A percentile compares a stretch with the other conserved stretches of the same genome.
phyloP scores from a whole-genome alignment of 805 yeast genomes.

The Dipodascopsis uninucleata region DNA sequence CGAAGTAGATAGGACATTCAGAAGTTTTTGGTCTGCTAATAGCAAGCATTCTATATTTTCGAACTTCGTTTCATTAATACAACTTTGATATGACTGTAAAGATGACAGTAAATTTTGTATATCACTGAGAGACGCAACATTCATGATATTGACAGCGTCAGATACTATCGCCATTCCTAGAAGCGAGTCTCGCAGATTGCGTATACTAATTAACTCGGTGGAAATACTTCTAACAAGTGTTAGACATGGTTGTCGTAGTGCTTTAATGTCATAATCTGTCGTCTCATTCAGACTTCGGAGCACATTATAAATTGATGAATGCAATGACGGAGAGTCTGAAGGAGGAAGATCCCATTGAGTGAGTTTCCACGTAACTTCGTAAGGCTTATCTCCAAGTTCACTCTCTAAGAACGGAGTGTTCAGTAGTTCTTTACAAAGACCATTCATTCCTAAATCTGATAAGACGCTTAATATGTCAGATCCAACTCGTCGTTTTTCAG shows the following conservation, averaged over 20 bases:
- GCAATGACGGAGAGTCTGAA: conserved; percentile 27
- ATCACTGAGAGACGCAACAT: conserved; percentile 1
- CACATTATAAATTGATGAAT: conserved; percentile 6
- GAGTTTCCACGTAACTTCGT: conserved; percentile 72
- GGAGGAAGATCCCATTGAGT: conserved; percentile 74
- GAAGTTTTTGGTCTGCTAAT: conserved; percentile 4
- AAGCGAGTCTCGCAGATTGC: conserved; percentile 2
- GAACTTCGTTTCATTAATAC: conserved; percentile 11
- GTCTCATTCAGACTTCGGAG: conserved; percentile 3
- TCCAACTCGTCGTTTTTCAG: conserved; percentile 2
- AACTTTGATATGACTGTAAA: background rate
- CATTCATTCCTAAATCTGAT: conserved; percentile 51
- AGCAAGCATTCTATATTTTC: conserved; percentile 13
- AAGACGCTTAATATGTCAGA: conserved; percentile 40
- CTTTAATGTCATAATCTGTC: background rate
- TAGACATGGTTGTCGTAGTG: conserved; percentile 2
- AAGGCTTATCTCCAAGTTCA: conserved; percentile 34
- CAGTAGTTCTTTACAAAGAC: conserved; percentile 49
- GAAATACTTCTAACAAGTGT: conserved; percentile 1
- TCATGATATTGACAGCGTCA: conserved; percentile 10
- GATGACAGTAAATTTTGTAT: background rate
- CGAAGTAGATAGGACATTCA: conserved; percentile 1
- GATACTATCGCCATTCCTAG: conserved; percentile 8
- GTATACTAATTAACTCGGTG: background rate
- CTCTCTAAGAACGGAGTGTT: conserved; percentile 11